These are phyloP conservation scores for Phaseolus lunatus DNA, from an alignment of 306 rosid genomes.

Conservation along the genomic window DNA sequence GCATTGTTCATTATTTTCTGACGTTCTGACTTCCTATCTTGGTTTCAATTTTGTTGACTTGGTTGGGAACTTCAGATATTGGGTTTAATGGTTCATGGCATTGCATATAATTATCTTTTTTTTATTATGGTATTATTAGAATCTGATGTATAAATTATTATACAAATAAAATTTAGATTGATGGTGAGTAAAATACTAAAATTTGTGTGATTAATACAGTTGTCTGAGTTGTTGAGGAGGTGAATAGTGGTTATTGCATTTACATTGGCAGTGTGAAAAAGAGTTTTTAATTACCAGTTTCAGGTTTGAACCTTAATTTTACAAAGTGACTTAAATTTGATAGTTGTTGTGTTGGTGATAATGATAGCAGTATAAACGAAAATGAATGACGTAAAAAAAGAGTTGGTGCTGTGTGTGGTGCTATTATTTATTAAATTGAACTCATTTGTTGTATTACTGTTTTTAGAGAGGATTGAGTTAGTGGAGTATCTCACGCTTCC, in stretches of 20 bases:
- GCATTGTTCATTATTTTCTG: neutral
- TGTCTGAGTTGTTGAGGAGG: no score
- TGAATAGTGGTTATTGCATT: no score
- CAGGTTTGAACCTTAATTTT: slow-evolving; percentile 23
- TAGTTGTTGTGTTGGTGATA: neutral
- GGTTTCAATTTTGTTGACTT: neutral
- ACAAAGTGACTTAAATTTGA: slow-evolving; percentile 3
- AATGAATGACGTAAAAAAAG: neutral
- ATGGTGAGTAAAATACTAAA: neutral
- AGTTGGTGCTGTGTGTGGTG: neutral
- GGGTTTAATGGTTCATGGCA: neutral
- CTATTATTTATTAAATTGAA: neutral
- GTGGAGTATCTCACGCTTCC: slow-evolving; percentile 61
- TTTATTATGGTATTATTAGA: no score
- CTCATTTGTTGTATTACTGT: neutral
- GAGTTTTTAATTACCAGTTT: neutral
- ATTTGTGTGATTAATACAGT: neutral
- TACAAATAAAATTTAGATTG: no score
- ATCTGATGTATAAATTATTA: no score
- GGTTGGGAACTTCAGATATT: neutral
- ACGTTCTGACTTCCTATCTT: neutral
- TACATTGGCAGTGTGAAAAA: neutral
- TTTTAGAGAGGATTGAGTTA: slow-evolving; percentile 4
- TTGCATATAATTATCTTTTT: neutral
- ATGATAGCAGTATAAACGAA: neutral